Conservation (phyloP, 257 asterid genomes). For the Salvia hispanica region DNA sequence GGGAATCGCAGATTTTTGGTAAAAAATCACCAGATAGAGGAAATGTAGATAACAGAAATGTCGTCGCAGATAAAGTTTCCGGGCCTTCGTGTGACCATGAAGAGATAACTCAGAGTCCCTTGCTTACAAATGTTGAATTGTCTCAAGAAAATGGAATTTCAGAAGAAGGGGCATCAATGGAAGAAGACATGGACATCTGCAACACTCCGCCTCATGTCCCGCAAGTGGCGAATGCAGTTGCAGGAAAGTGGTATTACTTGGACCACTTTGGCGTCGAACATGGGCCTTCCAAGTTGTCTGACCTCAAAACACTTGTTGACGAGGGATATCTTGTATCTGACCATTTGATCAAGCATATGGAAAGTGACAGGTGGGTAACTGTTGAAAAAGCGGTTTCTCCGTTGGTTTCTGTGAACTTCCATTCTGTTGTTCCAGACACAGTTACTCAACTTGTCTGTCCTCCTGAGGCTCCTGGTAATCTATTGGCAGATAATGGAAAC, state of each 20-base stretch:
- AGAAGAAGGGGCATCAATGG: conserved; percentile 89
- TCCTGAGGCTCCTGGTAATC: conserved; percentile 98
- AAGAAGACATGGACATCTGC: conserved; percentile 99
- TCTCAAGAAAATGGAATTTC: conserved; percentile 57
- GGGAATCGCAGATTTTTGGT: conserved; percentile 41
- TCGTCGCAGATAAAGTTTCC: conserved; percentile 44
- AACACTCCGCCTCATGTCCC: conserved; percentile 95
- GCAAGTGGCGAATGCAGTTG: conserved; percentile 50
- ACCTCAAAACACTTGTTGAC: conserved; percentile 71
- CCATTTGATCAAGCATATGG: conserved; percentile 83
- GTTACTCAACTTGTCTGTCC: conserved; percentile 87
- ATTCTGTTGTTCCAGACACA: conserved; percentile 78
- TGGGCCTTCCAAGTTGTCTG: conserved; percentile 84
- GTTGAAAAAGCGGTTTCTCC: conserved; percentile 97
- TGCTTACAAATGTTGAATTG: conserved; percentile 42
- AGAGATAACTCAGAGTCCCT: conserved; percentile 45
- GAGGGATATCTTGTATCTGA: conserved; percentile 88
- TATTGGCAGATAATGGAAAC: conserved; percentile 66
- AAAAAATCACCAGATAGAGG: conserved; percentile 61
- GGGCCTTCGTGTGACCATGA: conserved; percentile 34
- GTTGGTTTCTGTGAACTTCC: conserved; percentile 55
- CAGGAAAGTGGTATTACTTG: conserved; percentile 89
- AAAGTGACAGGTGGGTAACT: conserved; percentile 92
- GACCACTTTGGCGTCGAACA: conserved; percentile 78
- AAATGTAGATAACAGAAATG: conserved; percentile 42